Evolutionary conservation across 345 rosid species (phyloP).

Genomic region (Chamaenerion angustifolium): DNA sequence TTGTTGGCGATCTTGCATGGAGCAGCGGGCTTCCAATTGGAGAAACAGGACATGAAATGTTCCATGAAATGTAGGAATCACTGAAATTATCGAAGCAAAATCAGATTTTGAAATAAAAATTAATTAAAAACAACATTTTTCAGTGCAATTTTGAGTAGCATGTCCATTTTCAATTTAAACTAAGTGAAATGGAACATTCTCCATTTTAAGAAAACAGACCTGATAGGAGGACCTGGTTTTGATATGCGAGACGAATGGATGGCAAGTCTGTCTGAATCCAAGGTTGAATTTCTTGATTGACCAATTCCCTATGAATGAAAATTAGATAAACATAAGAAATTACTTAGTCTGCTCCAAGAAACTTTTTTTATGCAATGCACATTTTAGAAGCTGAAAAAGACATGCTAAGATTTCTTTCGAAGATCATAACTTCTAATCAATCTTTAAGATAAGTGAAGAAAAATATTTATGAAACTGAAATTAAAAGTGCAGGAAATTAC

Average conservation of each 20-base stretch:
- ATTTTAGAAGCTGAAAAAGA: too few species aligned
- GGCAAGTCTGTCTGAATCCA: constrained; percentile 39
- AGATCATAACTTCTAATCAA: background rate
- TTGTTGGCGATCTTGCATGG: constrained; percentile 36
- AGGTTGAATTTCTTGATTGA: constrained; percentile 23
- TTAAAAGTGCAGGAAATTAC: constrained; percentile 15
- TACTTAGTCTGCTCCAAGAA: too few species aligned
- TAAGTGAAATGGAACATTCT: background rate
- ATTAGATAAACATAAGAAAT: background rate
- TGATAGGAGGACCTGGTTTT: constrained; percentile 17
- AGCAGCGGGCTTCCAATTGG: constrained; percentile 53
- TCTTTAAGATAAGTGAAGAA: background rate
- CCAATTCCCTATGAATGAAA: constrained; percentile 30
- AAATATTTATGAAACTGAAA: background rate
- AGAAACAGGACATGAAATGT: constrained; percentile 50
- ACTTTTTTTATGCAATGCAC: too few species aligned
- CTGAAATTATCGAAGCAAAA: constrained; percentile 12
- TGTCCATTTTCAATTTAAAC: background rate
- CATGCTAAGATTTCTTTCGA: too few species aligned
- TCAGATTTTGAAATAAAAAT: background rate
- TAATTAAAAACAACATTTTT: background rate
- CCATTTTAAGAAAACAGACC: constrained; percentile 19
- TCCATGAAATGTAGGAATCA: constrained; percentile 30
- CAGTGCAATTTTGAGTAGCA: too few species aligned
- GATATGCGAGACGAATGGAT: constrained; percentile 39